Percentiles rank a stretch among this genome's conserved stretches.
These are phyloP conservation scores for Porodaedalea pini DNA, from an alignment of 1,284 basidiomycete species.

Conservation along the genomic window DNA sequence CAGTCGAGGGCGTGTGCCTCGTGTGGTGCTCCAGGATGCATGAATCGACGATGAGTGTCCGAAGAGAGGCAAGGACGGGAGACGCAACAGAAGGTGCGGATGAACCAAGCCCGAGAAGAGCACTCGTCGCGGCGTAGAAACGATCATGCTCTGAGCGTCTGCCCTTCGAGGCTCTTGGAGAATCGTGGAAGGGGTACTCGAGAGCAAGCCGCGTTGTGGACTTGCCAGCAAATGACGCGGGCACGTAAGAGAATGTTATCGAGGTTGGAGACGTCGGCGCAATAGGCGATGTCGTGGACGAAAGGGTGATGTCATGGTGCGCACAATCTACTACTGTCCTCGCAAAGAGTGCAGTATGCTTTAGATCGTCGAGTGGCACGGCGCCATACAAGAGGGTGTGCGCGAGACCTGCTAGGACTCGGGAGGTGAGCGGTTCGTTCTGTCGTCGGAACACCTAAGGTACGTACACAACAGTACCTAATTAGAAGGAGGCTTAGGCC, in stretches of 20 bases:
- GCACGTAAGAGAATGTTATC: neutral
- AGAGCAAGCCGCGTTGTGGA: constrained; percentile 10
- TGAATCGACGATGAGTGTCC: constrained; percentile 14
- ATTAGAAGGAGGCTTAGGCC: too few relatives aligned
- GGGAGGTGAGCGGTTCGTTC: constrained; percentile 16
- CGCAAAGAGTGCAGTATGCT: constrained; percentile 3
- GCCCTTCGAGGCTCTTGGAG: neutral
- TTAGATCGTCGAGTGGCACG: neutral
- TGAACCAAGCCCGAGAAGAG: constrained; percentile 10
- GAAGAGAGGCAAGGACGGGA: constrained; percentile 11
- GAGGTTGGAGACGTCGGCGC: neutral
- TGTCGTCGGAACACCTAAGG: too few relatives aligned
- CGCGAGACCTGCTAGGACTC: constrained; percentile 5
- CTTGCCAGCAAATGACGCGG: constrained; percentile 4
- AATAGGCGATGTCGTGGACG: neutral
- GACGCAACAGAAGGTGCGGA: constrained; percentile 1
- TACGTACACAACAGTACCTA: too few relatives aligned
- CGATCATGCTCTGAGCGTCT: neutral
- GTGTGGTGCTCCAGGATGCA: constrained; percentile 1
- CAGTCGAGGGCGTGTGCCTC: neutral
- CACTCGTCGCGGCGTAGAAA: constrained; percentile 5
- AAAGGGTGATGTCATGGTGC: constrained; percentile 6
- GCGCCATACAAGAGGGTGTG: constrained; percentile 10
- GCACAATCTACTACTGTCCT: constrained; percentile 5
- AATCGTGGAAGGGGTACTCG: neutral